Percentiles rank a stretch among this genome's conserved stretches.
Evolutionary conservation across 495 filamentous ascomycete genomes (phyloP).

Genomic region (Bryoglossum gracile): DNA sequence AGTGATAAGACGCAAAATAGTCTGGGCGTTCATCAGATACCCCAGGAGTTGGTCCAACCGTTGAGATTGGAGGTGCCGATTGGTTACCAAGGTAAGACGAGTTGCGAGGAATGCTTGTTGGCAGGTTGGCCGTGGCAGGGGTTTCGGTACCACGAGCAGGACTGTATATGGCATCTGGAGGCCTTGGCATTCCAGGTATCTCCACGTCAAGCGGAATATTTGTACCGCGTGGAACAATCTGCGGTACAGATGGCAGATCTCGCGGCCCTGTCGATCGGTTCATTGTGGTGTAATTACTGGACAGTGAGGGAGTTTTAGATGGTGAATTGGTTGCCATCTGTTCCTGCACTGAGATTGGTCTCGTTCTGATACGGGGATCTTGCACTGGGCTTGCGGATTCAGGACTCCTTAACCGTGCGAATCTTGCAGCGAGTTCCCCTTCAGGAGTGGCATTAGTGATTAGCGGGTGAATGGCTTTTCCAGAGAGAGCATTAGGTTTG

Average conservation of each 20-base stretch:
- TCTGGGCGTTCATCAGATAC: conserved; percentile 19
- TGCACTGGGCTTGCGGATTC: conserved; percentile 20
- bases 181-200: conserved; percentile 54
- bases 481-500: conserved; percentile 56
- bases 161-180: conserved; percentile 81
- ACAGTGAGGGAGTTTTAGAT: background rate
- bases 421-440: conserved; percentile 47
- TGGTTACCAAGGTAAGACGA: conserved; percentile 40
- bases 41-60: conserved; percentile 17
- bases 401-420: conserved; percentile 46
- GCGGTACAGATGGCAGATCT: conserved; percentile 47
- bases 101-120: conserved; percentile 41
- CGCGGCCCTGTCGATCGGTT: conserved; percentile 46
- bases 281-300: conserved; percentile 1
- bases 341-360: conserved; percentile 24
- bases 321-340: background rate
- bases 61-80: conserved; percentile 33
- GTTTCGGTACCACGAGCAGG: conserved; percentile 41
- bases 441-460: conserved; percentile 2
- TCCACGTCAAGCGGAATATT: conserved; percentile 43
- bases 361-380: conserved; percentile 35
- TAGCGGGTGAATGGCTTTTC: conserved; percentile 34
- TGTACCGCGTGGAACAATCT: background rate
- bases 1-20: conserved; percentile 31
- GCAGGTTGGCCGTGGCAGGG: conserved; percentile 47